A percentile compares a stretch with the other conserved stretches of the same genome.
Evolutionary conservation across 352 stramenopile genomes (phyloP).

Genomic region (Phytopythium sindhum): DNA sequence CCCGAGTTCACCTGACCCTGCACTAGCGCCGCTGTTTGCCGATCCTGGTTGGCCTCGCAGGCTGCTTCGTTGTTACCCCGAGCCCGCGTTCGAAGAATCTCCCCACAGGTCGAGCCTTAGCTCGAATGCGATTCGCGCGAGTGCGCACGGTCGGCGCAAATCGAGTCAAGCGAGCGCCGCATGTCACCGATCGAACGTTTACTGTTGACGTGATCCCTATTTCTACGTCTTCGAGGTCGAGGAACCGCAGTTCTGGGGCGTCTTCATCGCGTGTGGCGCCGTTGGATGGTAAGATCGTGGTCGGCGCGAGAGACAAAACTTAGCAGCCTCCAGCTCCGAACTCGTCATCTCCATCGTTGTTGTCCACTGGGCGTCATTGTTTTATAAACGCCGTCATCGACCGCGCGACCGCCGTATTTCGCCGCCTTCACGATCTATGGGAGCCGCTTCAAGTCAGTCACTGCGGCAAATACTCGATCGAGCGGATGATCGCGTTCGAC

Average conservation of each 20-base stretch:
- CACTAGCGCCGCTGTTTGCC: too few relatives aligned
- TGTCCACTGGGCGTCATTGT: not conserved
- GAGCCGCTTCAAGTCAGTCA: conserved; percentile 25
- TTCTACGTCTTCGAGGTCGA: not conserved
- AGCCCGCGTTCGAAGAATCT: too few relatives aligned
- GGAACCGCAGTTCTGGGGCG: not conserved
- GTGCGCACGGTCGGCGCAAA: not conserved
- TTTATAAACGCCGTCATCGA: not conserved
- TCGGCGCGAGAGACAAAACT: not conserved
- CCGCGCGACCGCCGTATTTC: not conserved
- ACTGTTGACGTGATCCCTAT: not conserved
- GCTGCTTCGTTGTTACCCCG: too few relatives aligned
- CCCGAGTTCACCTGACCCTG: too few relatives aligned
- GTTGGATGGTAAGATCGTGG: not conserved
- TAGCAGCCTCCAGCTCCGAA: not conserved
- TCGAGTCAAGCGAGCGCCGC: not conserved
- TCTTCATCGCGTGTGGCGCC: not conserved
- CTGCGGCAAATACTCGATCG: conserved; percentile 31
- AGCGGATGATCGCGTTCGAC: conserved; percentile 24
- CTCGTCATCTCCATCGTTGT: not conserved
- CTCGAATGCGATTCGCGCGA: not conserved
- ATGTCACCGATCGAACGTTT: not conserved
- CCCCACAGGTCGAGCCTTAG: too few relatives aligned
- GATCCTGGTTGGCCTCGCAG: too few relatives aligned
- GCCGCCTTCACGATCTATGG: conserved; percentile 8